Evolutionary conservation across 441 rosid genomes (phyloP).

Genomic region (Jatropha multifida): DNA sequence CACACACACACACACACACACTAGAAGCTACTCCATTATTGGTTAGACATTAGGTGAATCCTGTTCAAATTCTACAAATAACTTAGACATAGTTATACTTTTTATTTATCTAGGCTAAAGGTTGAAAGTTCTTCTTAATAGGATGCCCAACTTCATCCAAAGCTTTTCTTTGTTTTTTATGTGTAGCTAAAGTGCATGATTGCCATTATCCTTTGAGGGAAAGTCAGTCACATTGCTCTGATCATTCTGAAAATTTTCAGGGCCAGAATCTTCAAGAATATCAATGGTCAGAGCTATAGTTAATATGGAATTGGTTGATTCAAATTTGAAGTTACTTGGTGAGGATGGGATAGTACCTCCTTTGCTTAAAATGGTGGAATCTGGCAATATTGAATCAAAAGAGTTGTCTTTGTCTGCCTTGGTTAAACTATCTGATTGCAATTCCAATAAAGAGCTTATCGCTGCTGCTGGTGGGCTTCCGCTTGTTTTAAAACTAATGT

Average conservation of each 20-base stretch:
- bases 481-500: conserved; percentile 37
- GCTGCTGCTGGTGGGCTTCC: conserved; percentile 59
- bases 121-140: not conserved
- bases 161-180: not conserved
- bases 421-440: conserved; percentile 43
- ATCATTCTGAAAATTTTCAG: conserved; percentile 36
- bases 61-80: not conserved
- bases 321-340: conserved; percentile 50
- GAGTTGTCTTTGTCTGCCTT: conserved; percentile 49
- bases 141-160: not conserved
- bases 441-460: conserved; percentile 48
- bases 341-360: conserved; percentile 56
- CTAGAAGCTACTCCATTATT: not conserved
- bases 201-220: conserved; percentile 3
- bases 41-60: not conserved
- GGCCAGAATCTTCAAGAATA: conserved; percentile 47
- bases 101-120: not conserved
- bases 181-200: conserved; percentile 11
- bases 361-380: conserved; percentile 49
- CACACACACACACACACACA: not conserved
- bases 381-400: conserved; percentile 46
- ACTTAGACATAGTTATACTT: not conserved
- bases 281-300: conserved; percentile 46
- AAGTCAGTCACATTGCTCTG: conserved; percentile 3
- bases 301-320: conserved; percentile 52